A percentile compares a stretch with the other conserved stretches of the same genome.
Evolutionary conservation across 257 asterid genomes (phyloP).

Genomic region (Sherardia arvensis): DNA sequence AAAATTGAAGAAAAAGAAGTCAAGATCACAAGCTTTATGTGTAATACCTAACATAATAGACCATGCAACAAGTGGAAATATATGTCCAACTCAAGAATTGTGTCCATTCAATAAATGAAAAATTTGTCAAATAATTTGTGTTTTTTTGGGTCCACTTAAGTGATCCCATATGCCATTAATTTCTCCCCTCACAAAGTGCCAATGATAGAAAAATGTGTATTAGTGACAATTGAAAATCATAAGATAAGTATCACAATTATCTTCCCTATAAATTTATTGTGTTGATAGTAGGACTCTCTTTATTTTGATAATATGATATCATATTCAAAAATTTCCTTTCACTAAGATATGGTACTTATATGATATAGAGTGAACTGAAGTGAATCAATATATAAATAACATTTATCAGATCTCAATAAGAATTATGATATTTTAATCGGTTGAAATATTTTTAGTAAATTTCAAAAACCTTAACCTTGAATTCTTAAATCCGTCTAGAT

Average conservation of each 20-base stretch:
- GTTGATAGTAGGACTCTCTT: not conserved
- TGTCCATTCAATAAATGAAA: not conserved
- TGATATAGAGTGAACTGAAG: no score
- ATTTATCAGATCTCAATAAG: no score
- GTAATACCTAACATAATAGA: not conserved
- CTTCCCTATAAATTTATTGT: not conserved
- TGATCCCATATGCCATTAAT: not conserved
- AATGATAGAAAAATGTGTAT: not conserved
- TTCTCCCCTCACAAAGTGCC: not conserved
- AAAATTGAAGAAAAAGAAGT: constrained; percentile 1
- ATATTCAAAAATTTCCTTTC: no score
- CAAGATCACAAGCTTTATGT: constrained; percentile 16
- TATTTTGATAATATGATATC: not conserved
- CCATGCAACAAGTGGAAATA: not conserved
- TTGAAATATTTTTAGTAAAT: no score
- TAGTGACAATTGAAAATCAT: not conserved
- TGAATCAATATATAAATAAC: no score
- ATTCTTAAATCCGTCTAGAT: no score
- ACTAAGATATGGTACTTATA: no score
- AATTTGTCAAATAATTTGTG: not conserved
- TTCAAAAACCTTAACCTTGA: no score
- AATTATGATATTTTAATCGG: no score
- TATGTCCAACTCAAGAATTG: constrained; percentile 2
- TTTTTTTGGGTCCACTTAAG: not conserved
- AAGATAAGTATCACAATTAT: not conserved